A percentile compares a stretch with the other conserved stretches of the same genome.
Evolutionary conservation across 2,329 filamentous ascomycete species (phyloP).

Genomic region (Phyllosticta capitalensis): DNA sequence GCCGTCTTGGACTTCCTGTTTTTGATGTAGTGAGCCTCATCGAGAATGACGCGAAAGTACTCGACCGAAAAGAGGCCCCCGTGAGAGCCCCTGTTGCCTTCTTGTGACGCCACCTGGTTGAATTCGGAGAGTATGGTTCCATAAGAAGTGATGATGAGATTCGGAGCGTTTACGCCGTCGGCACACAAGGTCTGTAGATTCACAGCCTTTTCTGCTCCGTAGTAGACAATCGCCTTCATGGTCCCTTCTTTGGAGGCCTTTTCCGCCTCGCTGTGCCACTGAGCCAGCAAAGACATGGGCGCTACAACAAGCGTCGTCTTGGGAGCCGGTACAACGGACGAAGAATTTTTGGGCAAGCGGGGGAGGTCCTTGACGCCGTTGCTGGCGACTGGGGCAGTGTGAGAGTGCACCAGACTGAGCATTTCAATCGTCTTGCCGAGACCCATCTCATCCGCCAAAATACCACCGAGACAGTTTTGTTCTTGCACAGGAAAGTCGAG

Average conservation of each 20-base stretch:
- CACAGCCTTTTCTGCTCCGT: conserved; percentile 72
- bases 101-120: conserved; percentile 58
- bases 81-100: conserved; percentile 55
- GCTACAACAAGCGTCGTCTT: conserved; percentile 92
- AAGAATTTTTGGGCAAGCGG: conserved; percentile 49
- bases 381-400: conserved; percentile 49
- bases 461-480: conserved; percentile 86
- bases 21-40: conserved; percentile 94
- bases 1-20: conserved; percentile 80
- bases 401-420: conserved; percentile 83
- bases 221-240: conserved; percentile 80
- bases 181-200: conserved; percentile 75
- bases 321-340: conserved; percentile 58
- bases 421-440: conserved; percentile 98
- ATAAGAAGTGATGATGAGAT: conserved; percentile 91
- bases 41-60: conserved; percentile 90
- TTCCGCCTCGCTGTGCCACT: conserved; percentile 93
- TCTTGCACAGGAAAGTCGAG: conserved; percentile 88
- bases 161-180: conserved; percentile 65
- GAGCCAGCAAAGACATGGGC: conserved; percentile 89
- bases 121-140: conserved; percentile 87
- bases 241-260: conserved; percentile 81
- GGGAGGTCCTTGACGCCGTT: conserved; percentile 49
- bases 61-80: conserved; percentile 76
- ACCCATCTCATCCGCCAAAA: conserved; percentile 95